Base-by-base conservation (phyloP, 139 green algal species). In the Closterium sp. region DNA sequence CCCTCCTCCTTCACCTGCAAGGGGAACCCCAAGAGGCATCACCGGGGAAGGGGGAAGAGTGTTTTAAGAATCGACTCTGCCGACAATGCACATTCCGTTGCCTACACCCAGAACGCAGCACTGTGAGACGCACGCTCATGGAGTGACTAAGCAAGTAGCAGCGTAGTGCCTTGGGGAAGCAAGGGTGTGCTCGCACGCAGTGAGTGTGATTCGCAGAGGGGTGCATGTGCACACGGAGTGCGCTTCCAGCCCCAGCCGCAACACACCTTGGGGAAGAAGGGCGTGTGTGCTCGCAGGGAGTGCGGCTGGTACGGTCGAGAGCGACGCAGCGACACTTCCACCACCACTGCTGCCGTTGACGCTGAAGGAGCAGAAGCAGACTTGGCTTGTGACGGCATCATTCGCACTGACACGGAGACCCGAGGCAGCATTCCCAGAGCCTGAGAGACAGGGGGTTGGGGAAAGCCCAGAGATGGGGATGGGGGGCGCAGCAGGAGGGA, bases 1-100 rank as follows among this genome's bases (percentile, higher is more conserved):
- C 98, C 97, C 92, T 99, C 98, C 91, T 99, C 97, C 92, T 99
- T 99, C 25, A 96, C 90, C 95, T 97, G 95, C 16, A 89, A 28
- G 25, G 2, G 3, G 8, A 34, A 94, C 93, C 97, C 97, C 28
- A 2, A 34, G 28, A 34, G 21, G 10, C n/a, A 85, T 32, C 4
- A 85, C 9, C 10, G 4, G 81, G 1, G 9, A 31, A 21, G 81
- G 7, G n/a, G 81, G 6, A 85, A 9, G 81, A 33, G 38, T 12
- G 35, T 2, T 12, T 43, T 33, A 33, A 83, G 4, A 12, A 89
- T 5, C 19, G 84, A 87, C 97, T 97, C 33, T n/a, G n/a, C n/a
- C n/a, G n/a, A n/a, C n/a, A n/a, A n/a, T n/a, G n/a, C n/a, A n/a
- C n/a, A n/a, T n/a, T n/a, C n/a, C n/a, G n/a, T n/a, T n/a, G n/a